Evolutionary conservation across 2,329 filamentous ascomycete genomes (phyloP).

Genomic region (Ophiostoma quercus): DNA sequence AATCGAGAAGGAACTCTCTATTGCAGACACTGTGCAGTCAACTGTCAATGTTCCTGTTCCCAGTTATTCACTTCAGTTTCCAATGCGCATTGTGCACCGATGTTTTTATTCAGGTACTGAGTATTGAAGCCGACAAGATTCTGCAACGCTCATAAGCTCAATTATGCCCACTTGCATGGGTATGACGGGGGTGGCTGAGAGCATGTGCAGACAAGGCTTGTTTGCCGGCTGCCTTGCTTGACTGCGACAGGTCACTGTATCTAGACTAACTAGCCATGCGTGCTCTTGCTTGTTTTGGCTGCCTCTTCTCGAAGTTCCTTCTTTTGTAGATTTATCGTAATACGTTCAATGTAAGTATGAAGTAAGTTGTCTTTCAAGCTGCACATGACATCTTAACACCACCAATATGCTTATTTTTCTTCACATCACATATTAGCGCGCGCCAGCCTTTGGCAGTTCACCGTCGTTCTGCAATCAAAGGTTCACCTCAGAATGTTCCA

Average conservation of each 20-base stretch:
- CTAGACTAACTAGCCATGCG: neutral
- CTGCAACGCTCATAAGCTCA: no score
- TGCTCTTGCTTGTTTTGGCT: slow-evolving; percentile 1
- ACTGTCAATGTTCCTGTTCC: no score
- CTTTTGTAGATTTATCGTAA: neutral
- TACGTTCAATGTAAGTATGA: no score
- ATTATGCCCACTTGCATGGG: neutral
- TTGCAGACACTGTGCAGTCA: no score
- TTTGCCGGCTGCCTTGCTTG: neutral
- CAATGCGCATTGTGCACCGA: neutral
- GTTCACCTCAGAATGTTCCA: neutral
- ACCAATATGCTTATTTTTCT: neutral
- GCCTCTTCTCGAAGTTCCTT: no score
- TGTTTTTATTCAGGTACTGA: no score
- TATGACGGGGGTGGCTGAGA: slow-evolving; percentile 9
- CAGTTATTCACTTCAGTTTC: neutral
- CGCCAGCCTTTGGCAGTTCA: neutral
- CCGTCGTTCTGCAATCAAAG: neutral
- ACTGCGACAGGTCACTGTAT: neutral
- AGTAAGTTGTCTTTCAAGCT: no score
- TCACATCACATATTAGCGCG: neutral
- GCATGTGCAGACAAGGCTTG: slow-evolving; percentile 5
- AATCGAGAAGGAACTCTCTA: neutral
- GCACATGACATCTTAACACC: neutral
- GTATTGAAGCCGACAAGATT: no score